These are phyloP conservation scores for Wickerhamiella dianesei DNA, from an alignment of 805 yeast species.

Conservation along the genomic window DNA sequence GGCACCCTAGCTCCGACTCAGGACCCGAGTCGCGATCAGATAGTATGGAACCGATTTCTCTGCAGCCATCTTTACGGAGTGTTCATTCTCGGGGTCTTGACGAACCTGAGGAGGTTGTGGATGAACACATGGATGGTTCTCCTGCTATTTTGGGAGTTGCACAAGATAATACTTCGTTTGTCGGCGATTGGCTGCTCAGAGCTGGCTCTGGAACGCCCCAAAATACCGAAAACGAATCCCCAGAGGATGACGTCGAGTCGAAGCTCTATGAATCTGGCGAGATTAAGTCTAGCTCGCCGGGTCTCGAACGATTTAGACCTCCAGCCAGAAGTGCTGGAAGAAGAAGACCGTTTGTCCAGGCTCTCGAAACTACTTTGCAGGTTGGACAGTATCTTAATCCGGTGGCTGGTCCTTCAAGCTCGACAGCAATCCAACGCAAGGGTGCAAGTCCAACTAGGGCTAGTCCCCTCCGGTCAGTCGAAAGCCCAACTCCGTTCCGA, in stretches of 20 bases:
- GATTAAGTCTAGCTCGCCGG: background rate
- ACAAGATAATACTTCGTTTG: background rate
- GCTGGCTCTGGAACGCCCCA: background rate
- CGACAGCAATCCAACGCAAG: background rate
- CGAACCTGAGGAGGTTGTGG: background rate
- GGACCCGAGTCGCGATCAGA: background rate
- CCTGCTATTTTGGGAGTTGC: conserved; percentile 15
- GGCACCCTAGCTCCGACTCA: background rate
- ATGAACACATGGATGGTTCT: background rate
- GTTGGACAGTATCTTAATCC: background rate
- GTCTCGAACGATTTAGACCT: background rate
- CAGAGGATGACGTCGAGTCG: background rate
- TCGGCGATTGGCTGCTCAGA: conserved; percentile 11
- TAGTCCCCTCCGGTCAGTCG: background rate
- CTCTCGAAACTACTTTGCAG: background rate
- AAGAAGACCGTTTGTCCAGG: background rate
- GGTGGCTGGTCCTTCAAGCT: background rate
- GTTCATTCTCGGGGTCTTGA: background rate
- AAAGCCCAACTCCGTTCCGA: too few species aligned
- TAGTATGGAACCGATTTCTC: background rate
- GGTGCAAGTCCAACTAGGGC: background rate
- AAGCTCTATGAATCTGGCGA: background rate
- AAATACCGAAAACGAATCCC: background rate
- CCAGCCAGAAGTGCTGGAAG: background rate
- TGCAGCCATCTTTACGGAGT: background rate